Percentiles rank a stretch among this genome's conserved stretches.
phyloP scores from a whole-genome alignment of 257 asterid species.

The Ligustrum vulgare region DNA sequence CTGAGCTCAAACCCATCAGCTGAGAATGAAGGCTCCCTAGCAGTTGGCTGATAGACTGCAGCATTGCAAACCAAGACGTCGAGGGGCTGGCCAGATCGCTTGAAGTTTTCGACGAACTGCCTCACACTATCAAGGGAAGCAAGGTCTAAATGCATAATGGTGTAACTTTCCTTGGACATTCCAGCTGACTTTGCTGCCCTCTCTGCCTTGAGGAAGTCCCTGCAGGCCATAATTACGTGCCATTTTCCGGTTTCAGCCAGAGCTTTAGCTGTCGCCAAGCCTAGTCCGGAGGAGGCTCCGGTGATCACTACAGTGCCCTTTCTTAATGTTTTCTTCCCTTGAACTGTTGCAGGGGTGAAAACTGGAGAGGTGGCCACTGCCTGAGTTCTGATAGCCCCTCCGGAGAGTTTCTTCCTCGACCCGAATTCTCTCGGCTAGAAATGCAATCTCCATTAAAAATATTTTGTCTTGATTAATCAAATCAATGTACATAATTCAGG shows the following conservation, averaged over 20 bases:
- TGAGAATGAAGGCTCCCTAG: slow-evolving; percentile 72
- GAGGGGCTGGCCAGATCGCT: slow-evolving; percentile 56
- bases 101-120: slow-evolving; percentile 74
- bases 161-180: slow-evolving; percentile 68
- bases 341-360: slow-evolving; percentile 42
- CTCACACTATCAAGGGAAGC: slow-evolving; percentile 84
- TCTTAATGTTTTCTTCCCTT: slow-evolving; percentile 69
- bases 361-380: slow-evolving; percentile 60
- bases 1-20: slow-evolving; percentile 95
- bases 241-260: slow-evolving; percentile 84
- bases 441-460: not conserved
- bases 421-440: slow-evolving; percentile 36
- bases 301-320: slow-evolving; percentile 73
- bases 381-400: slow-evolving; percentile 42
- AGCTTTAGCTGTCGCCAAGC: slow-evolving; percentile 86
- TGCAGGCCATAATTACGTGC: slow-evolving; percentile 90
- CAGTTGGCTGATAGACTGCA: slow-evolving; percentile 83
- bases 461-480: not conserved
- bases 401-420: slow-evolving; percentile 30
- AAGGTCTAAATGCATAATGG: slow-evolving; percentile 84
- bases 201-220: slow-evolving; percentile 83
- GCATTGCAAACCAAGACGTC: slow-evolving; percentile 93
- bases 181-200: slow-evolving; percentile 82
- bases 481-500: not conserved
- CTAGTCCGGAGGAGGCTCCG: slow-evolving; percentile 91